Conservation (phyloP, 768 basidiomycete species). For the Suillus occidentalis region DNA sequence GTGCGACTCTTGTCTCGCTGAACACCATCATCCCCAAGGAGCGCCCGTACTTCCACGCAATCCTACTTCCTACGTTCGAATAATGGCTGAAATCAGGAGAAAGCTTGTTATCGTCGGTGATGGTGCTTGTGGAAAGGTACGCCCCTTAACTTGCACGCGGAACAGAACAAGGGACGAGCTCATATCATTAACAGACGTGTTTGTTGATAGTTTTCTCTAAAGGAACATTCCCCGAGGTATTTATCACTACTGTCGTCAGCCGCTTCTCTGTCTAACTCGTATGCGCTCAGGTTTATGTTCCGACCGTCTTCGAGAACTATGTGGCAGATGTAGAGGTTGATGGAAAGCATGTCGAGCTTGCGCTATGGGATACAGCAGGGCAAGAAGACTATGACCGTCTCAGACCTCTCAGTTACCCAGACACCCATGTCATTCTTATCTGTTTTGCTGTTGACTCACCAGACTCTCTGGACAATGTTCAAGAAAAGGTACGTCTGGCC, state of each 20-base stretch:
- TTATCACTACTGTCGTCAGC: conserved; percentile 13
- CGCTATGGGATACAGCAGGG: conserved; percentile 99
- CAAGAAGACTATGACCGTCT: conserved; percentile 99
- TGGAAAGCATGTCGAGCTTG: conserved; percentile 97
- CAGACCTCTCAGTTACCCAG: conserved; percentile 95
- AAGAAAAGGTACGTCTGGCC: conserved; percentile 83
- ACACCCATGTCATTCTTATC: conserved; percentile 99
- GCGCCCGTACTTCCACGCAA: conserved; percentile 32
- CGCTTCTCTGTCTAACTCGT: conserved; percentile 5
- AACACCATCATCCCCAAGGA: conserved; percentile 37
- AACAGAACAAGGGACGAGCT: conserved; percentile 14
- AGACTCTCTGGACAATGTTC: conserved; percentile 98
- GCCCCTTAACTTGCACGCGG: conserved; percentile 11
- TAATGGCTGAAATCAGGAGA: conserved; percentile 96
- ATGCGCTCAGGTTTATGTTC: conserved; percentile 84
- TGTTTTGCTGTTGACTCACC: conserved; percentile 98
- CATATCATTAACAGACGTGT: conserved; percentile 62
- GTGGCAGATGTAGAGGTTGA: conserved; percentile 99
- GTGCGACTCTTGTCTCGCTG: conserved; percentile 41
- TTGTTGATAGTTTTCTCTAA: conserved; percentile 95
- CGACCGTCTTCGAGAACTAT: conserved; percentile 99
- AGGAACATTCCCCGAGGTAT: conserved; percentile 93
- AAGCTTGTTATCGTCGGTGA: conserved; percentile 99
- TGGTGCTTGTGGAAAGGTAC: conserved; percentile 94
- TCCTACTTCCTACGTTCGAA: conserved; percentile 35